phyloP scores from a whole-genome alignment of 441 rosid genomes.

The Eruca vesicaria region DNA sequence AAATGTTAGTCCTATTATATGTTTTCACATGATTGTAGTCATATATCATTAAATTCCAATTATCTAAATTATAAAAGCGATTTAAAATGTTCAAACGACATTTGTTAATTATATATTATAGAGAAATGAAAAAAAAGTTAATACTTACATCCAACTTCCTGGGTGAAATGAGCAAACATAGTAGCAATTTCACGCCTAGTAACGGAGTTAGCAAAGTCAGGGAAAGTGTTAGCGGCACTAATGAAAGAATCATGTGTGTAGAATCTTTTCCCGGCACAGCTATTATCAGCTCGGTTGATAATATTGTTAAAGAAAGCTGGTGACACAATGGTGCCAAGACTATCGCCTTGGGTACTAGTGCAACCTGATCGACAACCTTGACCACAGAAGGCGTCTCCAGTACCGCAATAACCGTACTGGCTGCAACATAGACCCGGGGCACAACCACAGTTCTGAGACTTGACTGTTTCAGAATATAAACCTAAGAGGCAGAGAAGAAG shows the following conservation, averaged over 20 bases:
- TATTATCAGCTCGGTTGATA: slow-evolving; percentile 36
- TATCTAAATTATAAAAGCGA: too few relatives aligned
- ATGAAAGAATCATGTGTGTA: slow-evolving; percentile 47
- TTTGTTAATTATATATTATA: not conserved
- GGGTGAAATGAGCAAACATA: slow-evolving; percentile 63
- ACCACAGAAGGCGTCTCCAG: slow-evolving; percentile 32
- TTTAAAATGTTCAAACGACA: too few relatives aligned
- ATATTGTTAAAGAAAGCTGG: slow-evolving; percentile 43
- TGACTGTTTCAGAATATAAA: slow-evolving; percentile 12
- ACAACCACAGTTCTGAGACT: slow-evolving; percentile 22
- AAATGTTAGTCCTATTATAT: not conserved
- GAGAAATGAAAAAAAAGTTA: not conserved
- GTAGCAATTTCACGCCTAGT: slow-evolving; percentile 68
- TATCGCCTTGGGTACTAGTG: not conserved
- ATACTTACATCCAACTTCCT: slow-evolving; percentile 54
- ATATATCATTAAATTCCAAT: not conserved
- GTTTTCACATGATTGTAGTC: too few relatives aligned
- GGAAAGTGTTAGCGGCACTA: slow-evolving; percentile 33
- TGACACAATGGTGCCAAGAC: slow-evolving; percentile 34
- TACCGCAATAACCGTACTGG: slow-evolving; percentile 41
- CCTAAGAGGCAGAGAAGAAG: slow-evolving; percentile 20
- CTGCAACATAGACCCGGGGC: slow-evolving; percentile 36
- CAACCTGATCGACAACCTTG: slow-evolving; percentile 43
- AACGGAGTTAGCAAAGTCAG: slow-evolving; percentile 45
- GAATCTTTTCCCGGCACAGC: slow-evolving; percentile 47